phyloP scores from a whole-genome alignment of 2,329 filamentous ascomycete species.

The Fusarium keratoplasticum region DNA sequence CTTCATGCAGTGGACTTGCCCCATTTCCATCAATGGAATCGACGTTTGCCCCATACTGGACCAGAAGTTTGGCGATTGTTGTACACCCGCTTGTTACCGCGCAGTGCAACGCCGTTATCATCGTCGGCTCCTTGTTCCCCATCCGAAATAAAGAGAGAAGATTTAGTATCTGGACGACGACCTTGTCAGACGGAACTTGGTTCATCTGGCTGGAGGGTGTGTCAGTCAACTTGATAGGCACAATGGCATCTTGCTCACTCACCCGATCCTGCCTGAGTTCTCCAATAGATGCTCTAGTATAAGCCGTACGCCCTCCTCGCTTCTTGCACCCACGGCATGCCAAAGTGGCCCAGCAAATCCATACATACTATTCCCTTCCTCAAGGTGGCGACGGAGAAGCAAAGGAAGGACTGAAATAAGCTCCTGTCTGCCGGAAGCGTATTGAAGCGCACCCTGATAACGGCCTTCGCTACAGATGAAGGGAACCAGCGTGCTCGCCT shows the following conservation, averaged over 20 bases:
- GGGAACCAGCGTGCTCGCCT: neutral
- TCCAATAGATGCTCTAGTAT: neutral
- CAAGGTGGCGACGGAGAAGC: neutral
- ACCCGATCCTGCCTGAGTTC: neutral
- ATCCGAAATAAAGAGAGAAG: too few species aligned
- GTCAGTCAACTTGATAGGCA: neutral
- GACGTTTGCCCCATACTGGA: neutral
- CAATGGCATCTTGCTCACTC: neutral
- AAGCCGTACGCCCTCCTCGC: neutral
- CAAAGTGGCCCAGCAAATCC: neutral
- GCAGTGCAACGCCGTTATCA: too few species aligned
- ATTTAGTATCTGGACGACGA: neutral
- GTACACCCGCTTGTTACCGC: neutral
- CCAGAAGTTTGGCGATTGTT: neutral
- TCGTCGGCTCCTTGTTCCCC: rapidly evolving
- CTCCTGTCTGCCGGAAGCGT: neutral
- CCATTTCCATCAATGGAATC: neutral
- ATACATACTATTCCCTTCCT: neutral
- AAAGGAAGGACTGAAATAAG: neutral
- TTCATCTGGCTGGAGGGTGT: neutral
- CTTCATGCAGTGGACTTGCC: neutral
- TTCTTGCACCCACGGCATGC: neutral
- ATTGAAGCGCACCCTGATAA: too few species aligned
- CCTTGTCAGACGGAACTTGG: neutral
- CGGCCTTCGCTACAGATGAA: too few species aligned